A percentile compares a stretch with the other conserved stretches of the same genome.
Evolutionary conservation across 1,284 basidiomycete species (phyloP).

Genomic region (Puccinia coronata): DNA sequence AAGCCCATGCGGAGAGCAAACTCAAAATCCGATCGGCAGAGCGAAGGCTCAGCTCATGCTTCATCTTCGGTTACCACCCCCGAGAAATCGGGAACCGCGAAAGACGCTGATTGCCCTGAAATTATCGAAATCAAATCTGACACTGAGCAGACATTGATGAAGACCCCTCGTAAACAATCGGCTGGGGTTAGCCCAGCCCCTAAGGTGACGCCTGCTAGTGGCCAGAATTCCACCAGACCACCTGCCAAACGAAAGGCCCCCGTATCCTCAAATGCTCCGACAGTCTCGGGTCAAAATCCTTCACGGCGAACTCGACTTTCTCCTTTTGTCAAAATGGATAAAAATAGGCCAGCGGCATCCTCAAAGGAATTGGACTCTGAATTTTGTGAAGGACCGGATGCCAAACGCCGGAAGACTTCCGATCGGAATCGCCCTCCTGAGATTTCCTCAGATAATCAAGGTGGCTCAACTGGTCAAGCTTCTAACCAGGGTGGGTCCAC

Average conservation of each 20-base stretch:
- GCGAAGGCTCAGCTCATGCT: background rate
- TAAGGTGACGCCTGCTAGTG: background rate
- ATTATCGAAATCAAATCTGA: background rate
- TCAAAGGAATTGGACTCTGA: background rate
- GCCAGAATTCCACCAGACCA: background rate
- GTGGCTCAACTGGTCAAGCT: background rate
- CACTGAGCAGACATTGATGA: background rate
- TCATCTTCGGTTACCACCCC: background rate
- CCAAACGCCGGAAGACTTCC: constrained; percentile 19
- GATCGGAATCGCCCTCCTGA: background rate
- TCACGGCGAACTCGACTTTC: background rate
- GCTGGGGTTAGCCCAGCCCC: background rate
- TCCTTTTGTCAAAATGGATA: background rate
- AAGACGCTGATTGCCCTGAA: background rate
- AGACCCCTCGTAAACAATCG: background rate
- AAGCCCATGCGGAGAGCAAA: background rate
- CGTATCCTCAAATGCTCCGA: background rate
- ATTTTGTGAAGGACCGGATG: background rate
- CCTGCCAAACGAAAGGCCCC: background rate
- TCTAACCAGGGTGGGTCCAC: no score
- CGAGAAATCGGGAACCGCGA: background rate
- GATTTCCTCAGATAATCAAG: background rate
- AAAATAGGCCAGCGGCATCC: background rate
- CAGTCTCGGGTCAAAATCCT: background rate
- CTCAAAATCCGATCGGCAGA: background rate